A percentile compares a stretch with the other conserved stretches of the same genome.
Conservation (phyloP, 257 asterid species). For the Lantana camara region DNA sequence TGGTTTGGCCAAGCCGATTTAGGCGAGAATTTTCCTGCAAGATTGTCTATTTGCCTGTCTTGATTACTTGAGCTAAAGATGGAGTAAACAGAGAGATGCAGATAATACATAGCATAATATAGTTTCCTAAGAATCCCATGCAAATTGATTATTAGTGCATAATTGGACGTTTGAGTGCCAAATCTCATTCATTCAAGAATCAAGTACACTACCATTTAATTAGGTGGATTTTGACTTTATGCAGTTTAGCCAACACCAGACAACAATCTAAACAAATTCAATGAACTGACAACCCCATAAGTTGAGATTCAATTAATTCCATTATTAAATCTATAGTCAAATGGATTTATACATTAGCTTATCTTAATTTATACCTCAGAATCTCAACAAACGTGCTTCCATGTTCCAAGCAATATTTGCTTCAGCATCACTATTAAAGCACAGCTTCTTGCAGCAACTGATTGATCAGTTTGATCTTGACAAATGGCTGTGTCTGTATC, state of each 20-base stretch:
- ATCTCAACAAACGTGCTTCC: slow-evolving; percentile 37
- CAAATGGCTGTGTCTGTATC: slow-evolving; percentile 45
- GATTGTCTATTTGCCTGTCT: neutral
- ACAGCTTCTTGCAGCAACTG: neutral
- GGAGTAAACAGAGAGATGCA: neutral
- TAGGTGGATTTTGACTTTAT: slow-evolving; percentile 26
- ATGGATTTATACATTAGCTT: neutral
- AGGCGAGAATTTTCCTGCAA: too few species aligned
- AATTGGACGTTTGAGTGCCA: slow-evolving; percentile 2
- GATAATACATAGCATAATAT: neutral
- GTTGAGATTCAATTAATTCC: neutral
- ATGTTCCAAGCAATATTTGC: slow-evolving; percentile 16
- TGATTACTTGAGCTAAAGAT: slow-evolving; percentile 12
- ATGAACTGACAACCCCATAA: slow-evolving; percentile 5
- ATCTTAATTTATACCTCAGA: neutral
- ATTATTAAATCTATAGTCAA: slow-evolving; percentile 21
- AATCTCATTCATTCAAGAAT: neutral
- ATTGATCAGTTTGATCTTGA: neutral
- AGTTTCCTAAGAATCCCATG: neutral
- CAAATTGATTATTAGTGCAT: slow-evolving; percentile 19
- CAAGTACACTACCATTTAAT: neutral
- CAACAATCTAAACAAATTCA: neutral
- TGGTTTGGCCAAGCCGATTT: too few species aligned
- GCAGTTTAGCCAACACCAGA: neutral
- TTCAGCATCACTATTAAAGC: slow-evolving; percentile 25